Base-by-base conservation (phyloP, 169 alveolate species). In the Cryptosporidium muris region DNA sequence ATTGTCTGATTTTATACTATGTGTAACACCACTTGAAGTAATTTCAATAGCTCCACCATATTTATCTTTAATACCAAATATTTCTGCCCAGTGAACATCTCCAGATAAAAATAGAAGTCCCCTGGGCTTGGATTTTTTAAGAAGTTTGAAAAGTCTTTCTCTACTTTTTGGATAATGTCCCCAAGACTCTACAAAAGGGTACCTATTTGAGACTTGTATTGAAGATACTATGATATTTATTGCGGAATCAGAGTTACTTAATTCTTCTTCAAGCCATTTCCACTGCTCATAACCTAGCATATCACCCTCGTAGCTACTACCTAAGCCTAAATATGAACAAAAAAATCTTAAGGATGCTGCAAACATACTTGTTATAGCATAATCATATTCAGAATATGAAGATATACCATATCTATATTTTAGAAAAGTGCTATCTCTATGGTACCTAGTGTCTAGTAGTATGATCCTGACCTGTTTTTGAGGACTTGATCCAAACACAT, bases 221-320 rank as follows among this genome's bases (percentile, higher is more conserved):
- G 97, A 94, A 5, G 97, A 94, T 37, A 94, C 92, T 63, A 94
- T 81, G n/a, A 94, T 82, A 48, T 94, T 95, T 9, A 94, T 92
- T 34, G 81, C 90, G 2, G 97, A 96, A 2, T 85, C 82, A 45
- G 97, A 94, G 66, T 94, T 82, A 64, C 90, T 82, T 14, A 94
- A 92, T 65, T 94, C 96, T 34, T 89, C 90, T 81, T 94, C 94
- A 11, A 94, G 88, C 97, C 97, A 94, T 43, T 66, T 38, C 97
- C 97, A 94, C 80, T 94, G 97, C 51, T 92, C 96, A 51, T 89
- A 91, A 6, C 97, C 97, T 82, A 94, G 64, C 37, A 93, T 81
- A 67, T 94, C 97, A 37, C 95, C 97, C 16, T 64, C 63, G 82
- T 93, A 93, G 43, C 90, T 64, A 58, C 60, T 54, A 25, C 85